Base-by-base conservation (phyloP, 768 basidiomycete species). In the Piloderma croceum region DNA sequence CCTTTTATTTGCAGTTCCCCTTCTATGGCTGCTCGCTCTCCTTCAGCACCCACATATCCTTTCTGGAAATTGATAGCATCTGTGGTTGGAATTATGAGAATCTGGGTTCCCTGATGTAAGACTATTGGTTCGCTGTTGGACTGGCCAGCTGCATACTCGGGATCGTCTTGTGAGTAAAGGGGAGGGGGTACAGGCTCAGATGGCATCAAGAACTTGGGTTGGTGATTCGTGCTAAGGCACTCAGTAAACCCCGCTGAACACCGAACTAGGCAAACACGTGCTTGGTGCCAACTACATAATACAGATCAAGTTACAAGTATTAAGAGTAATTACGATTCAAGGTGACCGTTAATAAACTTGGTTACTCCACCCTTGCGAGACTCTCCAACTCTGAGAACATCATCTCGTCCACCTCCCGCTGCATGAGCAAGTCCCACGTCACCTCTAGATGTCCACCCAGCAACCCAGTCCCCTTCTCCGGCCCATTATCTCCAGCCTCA, bases 1-100 rank as follows among this genome's bases (percentile, higher is more conserved):
- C 77, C 83, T 61, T 91, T 92, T 49, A 91, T 68, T 57, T 91
- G 90, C 13, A 92, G 69, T 56, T 91, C 90, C 34, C 90, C 90
- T 54, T 90, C 89, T 39, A 92, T 76, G 7, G 86, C 82, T 11
- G 89, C 86, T 44, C 71, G 73, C 60, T 90, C 89, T 38, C 76
- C 85, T 41, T 89, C 86, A 18, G 82, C 85, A 37, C 90, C 90
- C 6, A 92, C 69, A 57, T 76, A 88, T 9, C 90, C 90, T 52
- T 81, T 84, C 64, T 92, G 90, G 53, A 92, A 93, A 58, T 79
- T 76, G 41, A 85, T 67, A 17, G 79, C 70, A 57, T 84, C 76
- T 36, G 74, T 67, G 11, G 78, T 71, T 0, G 90, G 90, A 10
- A 81, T 67, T 44, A 93, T 81, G 45, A 90, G 68, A 34, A 91